Base-by-base conservation (phyloP, 2,329 filamentous ascomycete species). In the Fusarium agapanthi region DNA sequence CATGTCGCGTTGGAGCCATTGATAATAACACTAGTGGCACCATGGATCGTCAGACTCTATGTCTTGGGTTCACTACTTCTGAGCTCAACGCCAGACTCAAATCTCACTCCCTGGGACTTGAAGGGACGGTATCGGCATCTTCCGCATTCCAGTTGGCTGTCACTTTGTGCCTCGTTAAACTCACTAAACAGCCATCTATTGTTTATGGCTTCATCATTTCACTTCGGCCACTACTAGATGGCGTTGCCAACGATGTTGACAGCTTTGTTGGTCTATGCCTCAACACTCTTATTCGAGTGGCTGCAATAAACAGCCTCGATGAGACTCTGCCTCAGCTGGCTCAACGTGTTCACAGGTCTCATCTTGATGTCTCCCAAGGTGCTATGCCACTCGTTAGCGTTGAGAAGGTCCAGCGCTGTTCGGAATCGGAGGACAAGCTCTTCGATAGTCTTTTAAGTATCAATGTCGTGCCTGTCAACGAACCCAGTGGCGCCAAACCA, bases 121-220 rank as follows among this genome's bases (percentile, higher is more conserved):
- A 15, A 7, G 16, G 7, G 4, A 11, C 24, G 2, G 26, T 66
- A 38, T 51, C 64, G 4, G 5, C 44, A 2, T 66, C 64, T 1
- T 59, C 35, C 0, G 69, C 65, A 2, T 72, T 71, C 43, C 69
- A 71, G 10, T 11, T 72, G 5, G 68, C 69, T 4, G 55, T 60
- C 3, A 24, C 47, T 4, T 24, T 71, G 3, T 71, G 68, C n/a
- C 26, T 71, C 5, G 57, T 48, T 4, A 48, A 69, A 1, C 28
- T 72, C 5, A 69, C 68, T 11, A n/a, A 44, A 28, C 20, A 45
- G 15, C 7, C n/a, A 9, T 58, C 51, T 1, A 7, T 72, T 15
- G 30, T 40, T 5, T 69, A 72, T 30, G 69, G 69, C 2, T 71
- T 71, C 9, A 48, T 69, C 15, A 65, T 72, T 54, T 71, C 69